phyloP scores from a whole-genome alignment of 495 filamentous ascomycete species.

The Neurospora sp. region DNA sequence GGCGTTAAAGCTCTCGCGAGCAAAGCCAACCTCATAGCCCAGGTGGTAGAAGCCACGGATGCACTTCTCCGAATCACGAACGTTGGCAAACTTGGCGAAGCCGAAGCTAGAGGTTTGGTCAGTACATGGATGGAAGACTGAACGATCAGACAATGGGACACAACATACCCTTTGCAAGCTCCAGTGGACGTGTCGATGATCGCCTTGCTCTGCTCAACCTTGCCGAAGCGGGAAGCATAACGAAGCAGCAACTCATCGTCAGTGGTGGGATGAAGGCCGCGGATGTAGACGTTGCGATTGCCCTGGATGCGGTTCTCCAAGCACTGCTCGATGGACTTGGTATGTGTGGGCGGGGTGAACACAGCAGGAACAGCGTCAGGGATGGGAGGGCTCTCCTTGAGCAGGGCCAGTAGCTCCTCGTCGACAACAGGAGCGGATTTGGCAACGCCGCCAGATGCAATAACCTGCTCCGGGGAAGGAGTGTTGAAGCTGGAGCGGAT shows the following conservation, averaged over 20 bases:
- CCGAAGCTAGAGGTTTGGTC: slow-evolving; percentile 58
- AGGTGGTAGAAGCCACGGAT: slow-evolving; percentile 91
- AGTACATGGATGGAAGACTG: slow-evolving; percentile 3
- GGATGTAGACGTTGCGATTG: slow-evolving; percentile 93
- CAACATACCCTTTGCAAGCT: slow-evolving; percentile 81
- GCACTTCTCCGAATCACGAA: slow-evolving; percentile 83
- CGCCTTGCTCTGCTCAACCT: slow-evolving; percentile 87
- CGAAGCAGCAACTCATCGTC: slow-evolving; percentile 78
- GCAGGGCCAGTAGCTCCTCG: slow-evolving; percentile 57
- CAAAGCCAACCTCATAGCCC: slow-evolving; percentile 95
- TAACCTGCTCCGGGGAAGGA: slow-evolving; percentile 54
- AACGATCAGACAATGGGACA: not conserved
- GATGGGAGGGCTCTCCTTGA: slow-evolving; percentile 67
- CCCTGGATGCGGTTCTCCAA: slow-evolving; percentile 78
- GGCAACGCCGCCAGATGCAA: slow-evolving; percentile 18
- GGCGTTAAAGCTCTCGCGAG: slow-evolving; percentile 89
- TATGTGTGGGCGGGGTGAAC: slow-evolving; percentile 60
- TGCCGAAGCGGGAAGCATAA: slow-evolving; percentile 80
- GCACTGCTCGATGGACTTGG: slow-evolving; percentile 79
- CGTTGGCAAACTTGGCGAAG: slow-evolving; percentile 85
- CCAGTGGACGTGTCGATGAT: slow-evolving; percentile 90
- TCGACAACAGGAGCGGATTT: slow-evolving; percentile 44
- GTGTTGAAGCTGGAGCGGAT: slow-evolving; percentile 52
- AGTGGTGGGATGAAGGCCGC: slow-evolving; percentile 86
- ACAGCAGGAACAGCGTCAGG: slow-evolving; percentile 83